phyloP scores from a whole-genome alignment of 192 early-diverging fungal genomes.

The Gryganskiella cystojenkinii region DNA sequence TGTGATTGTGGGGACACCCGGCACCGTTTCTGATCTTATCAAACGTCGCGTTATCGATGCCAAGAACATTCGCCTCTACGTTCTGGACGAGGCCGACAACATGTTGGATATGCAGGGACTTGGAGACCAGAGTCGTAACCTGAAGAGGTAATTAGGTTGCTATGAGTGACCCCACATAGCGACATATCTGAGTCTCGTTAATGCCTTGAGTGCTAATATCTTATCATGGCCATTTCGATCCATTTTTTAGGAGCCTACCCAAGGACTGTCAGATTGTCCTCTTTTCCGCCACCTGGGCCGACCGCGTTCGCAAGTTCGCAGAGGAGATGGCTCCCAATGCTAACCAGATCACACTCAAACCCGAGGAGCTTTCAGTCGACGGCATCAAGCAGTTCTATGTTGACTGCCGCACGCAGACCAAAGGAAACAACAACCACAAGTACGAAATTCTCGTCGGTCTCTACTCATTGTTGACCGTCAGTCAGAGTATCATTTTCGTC shows the following conservation, averaged over 20 bases:
- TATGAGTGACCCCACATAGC: no score
- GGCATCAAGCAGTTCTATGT: constrained; percentile 98
- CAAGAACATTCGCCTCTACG: constrained; percentile 79
- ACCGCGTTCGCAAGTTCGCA: constrained; percentile 81
- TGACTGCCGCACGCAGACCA: constrained; percentile 78
- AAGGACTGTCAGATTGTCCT: constrained; percentile 84
- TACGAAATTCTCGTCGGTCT: constrained; percentile 75
- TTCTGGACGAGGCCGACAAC: constrained; percentile 99
- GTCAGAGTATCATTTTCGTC: constrained; percentile 98
- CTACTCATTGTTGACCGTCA: constrained; percentile 88
- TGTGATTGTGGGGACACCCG: constrained; percentile 94
- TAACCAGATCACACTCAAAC: constrained; percentile 86
- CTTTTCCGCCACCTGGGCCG: constrained; percentile 96
- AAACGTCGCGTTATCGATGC: constrained; percentile 71
- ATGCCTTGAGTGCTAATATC: neutral
- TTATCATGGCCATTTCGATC: no score
- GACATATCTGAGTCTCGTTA: neutral
- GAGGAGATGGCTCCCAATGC: constrained; percentile 84
- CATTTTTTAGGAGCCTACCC: constrained; percentile 79
- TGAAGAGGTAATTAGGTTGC: constrained; percentile 75
- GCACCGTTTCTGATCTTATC: constrained; percentile 85
- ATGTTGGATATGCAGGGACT: constrained; percentile 91
- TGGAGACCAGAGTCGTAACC: constrained; percentile 86
- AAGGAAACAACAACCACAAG: constrained; percentile 72
- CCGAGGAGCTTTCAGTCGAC: constrained; percentile 92